A percentile compares a stretch with the other conserved stretches of the same genome.
Evolutionary conservation across 2,329 filamentous ascomycete species (phyloP).

Genomic region (Hyphodiscus sp.): DNA sequence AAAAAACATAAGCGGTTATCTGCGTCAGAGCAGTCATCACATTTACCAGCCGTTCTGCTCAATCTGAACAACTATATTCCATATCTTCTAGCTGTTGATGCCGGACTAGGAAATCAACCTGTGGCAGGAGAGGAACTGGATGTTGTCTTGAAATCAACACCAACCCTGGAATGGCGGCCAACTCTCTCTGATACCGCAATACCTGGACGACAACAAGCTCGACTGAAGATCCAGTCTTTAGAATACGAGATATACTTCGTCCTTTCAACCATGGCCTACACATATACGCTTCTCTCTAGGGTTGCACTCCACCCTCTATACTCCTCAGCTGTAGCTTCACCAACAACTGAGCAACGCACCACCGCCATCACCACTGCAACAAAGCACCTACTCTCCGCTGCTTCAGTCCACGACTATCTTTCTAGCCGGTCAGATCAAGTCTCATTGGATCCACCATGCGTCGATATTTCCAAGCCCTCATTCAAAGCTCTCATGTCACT

Average conservation of each 20-base stretch:
- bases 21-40: conserved; percentile 59
- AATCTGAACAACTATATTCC: conserved; percentile 74
- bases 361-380: conserved; percentile 67
- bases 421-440: conserved; percentile 46
- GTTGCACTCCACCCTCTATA: conserved; percentile 68
- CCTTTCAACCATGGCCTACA: conserved; percentile 69
- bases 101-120: conserved; percentile 54
- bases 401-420: conserved; percentile 71
- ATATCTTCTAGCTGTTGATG: conserved; percentile 72
- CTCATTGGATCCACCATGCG: conserved; percentile 35
- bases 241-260: conserved; percentile 80
- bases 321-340: conserved; percentile 53
- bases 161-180: conserved; percentile 76
- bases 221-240: conserved; percentile 65
- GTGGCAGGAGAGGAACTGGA: conserved; percentile 57
- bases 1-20: conserved; percentile 89
- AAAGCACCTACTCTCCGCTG: conserved; percentile 69
- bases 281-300: conserved; percentile 66
- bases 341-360: conserved; percentile 59
- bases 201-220: conserved; percentile 55
- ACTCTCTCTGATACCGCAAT: conserved; percentile 63
- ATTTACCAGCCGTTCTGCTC: conserved; percentile 63
- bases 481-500: conserved; percentile 55
- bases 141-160: conserved; percentile 53
- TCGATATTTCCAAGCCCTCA: conserved; percentile 47